Percentiles rank a stretch among this genome's conserved stretches.
phyloP scores from a whole-genome alignment of 2,329 filamentous ascomycete genomes.

The Fusarium nisikadoi region DNA sequence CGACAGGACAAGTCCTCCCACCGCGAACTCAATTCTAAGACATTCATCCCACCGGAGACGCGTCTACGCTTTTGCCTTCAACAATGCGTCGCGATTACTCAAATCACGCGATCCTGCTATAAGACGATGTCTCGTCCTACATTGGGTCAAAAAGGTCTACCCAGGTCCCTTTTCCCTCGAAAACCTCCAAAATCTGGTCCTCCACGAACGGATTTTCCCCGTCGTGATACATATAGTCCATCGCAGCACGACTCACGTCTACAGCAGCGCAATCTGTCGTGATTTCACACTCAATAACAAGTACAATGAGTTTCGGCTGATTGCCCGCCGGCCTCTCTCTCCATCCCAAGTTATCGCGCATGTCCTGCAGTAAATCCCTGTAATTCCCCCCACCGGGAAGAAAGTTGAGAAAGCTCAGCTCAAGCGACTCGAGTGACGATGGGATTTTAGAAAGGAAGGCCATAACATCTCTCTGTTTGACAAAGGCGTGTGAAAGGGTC shows the following conservation, averaged over 20 bases:
- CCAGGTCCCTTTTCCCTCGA: rapidly evolving
- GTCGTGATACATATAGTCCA: not conserved
- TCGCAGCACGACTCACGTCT: not conserved
- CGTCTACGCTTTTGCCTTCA: too few relatives aligned
- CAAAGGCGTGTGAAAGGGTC: slow-evolving; percentile 45
- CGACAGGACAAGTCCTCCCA: not conserved
- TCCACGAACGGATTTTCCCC: slow-evolving; percentile 8
- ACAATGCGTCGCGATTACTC: too few relatives aligned
- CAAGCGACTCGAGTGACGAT: slow-evolving; percentile 43
- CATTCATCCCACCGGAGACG: not conserved
- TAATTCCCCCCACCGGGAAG: slow-evolving; percentile 6
- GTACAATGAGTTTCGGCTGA: slow-evolving; percentile 1
- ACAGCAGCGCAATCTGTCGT: not conserved
- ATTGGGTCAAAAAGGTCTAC: not conserved
- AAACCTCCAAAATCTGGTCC: rapidly evolving
- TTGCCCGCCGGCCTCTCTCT: not conserved
- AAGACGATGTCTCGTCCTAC: not conserved
- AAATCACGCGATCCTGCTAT: rapidly evolving
- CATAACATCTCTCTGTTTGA: slow-evolving; percentile 46
- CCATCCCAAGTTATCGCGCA: slow-evolving; percentile 12
- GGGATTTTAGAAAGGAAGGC: slow-evolving; percentile 44
- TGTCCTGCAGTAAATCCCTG: not conserved
- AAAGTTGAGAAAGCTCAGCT: slow-evolving; percentile 50
- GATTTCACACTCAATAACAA: not conserved
- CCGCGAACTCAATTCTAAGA: not conserved